Evolutionary conservation across 129 eudicot genomes (phyloP), one percentile per base, ranked within the genome.

Genomic region (Tagetes patula): DNA sequence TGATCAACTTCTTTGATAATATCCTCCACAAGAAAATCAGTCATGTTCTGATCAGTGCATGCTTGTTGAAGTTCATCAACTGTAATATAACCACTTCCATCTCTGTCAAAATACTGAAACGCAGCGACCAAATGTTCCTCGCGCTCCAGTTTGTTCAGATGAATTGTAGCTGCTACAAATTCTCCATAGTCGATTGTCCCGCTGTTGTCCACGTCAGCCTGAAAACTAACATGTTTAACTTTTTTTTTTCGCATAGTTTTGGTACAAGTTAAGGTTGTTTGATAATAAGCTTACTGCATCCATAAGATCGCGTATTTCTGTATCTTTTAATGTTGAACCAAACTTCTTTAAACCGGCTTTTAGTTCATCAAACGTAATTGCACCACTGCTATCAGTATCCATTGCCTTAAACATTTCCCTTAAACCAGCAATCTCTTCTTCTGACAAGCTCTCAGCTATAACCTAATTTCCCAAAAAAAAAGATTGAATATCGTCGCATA

Each of bases 101-200:
- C 96, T 72, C 82, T 89, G 84, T 89, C 96, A 71, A 89, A 89
- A 49, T 86, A 89, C 37, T 72, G 88, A 79, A 89, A 89, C 8
- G 96, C 96, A 6, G 92, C 90, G 69, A 83, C 69, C 69, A 89
- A 87, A 79, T 89, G 92, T 68, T 89, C 96, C 77, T 89, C 96
- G 27, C 96, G 89, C 56, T 89, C 96, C 40, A 89, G 78, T 70
- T 89, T 89, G 84, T 89, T 89, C 54, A 89, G 85, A 75, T 89
- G 96, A 65, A 89, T 83, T 52, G 92, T 89, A 45, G 92, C 92
- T 2, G 96, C 92, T 41, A 89, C 82, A 52, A 89, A 89, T 78
- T 89, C 96, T 13, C 96, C 92, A 75, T 89, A 89, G 81, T 89
- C 96, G 53, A 89, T 89, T 52, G 90, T 86, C 52, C 96, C 96